Evolutionary conservation across 2,329 filamentous ascomycete species (phyloP).

Genomic region (Paracoccidioides brasiliensis): DNA sequence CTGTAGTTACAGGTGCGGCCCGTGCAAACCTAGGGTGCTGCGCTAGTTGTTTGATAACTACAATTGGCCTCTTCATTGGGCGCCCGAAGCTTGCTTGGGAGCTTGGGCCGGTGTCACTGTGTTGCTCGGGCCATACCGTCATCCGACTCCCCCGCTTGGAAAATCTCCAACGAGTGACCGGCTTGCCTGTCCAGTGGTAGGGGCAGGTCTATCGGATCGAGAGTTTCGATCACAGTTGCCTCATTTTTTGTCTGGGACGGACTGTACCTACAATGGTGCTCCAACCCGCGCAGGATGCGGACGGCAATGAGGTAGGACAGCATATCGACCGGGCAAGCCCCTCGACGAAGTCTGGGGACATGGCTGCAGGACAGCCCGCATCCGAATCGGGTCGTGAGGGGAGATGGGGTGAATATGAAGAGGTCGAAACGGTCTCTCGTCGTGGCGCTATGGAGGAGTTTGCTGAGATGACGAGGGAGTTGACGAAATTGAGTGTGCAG

Average conservation of each 20-base stretch:
- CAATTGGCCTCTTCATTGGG: neutral
- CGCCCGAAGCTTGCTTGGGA: neutral
- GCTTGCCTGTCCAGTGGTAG: neutral
- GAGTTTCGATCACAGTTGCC: neutral
- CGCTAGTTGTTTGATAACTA: neutral
- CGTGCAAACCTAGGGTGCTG: neutral
- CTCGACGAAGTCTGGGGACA: neutral
- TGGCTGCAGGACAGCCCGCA: neutral
- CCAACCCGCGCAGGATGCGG: neutral
- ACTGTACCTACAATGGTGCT: neutral
- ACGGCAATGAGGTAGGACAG: neutral
- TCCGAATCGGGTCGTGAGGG: slow-evolving; percentile 24
- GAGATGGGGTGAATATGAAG: slow-evolving; percentile 51
- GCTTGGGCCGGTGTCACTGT: neutral
- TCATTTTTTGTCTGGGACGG: no score
- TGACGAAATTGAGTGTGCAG: slow-evolving; percentile 40
- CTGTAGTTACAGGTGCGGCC: neutral
- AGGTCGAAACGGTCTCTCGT: slow-evolving; percentile 41
- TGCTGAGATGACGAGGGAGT: slow-evolving; percentile 42
- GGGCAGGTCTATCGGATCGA: neutral
- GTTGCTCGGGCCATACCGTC: neutral
- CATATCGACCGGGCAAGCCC: neutral
- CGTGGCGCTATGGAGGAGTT: slow-evolving; percentile 46
- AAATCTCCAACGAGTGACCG: neutral
- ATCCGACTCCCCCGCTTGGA: neutral